phyloP scores from a whole-genome alignment of 352 stramenopile species.

The Phytophthora crassamura region DNA sequence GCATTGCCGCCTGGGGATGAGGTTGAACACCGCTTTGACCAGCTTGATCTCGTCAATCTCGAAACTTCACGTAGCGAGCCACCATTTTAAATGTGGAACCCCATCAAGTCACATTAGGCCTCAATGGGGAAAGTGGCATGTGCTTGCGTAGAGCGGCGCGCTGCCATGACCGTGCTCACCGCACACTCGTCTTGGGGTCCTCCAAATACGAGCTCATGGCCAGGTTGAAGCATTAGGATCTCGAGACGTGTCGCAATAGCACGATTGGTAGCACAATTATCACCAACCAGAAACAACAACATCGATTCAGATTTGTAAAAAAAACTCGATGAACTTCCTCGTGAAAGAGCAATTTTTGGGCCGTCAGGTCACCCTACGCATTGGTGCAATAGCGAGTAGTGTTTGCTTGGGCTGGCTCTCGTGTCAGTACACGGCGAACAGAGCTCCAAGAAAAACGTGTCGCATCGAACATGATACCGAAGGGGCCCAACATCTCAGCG shows the following conservation, averaged over 20 bases:
- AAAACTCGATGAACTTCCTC: background rate
- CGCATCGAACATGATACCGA: too few species aligned
- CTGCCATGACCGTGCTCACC: constrained; percentile 3
- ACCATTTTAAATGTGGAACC: constrained; percentile 1
- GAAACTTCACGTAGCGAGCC: constrained; percentile 12
- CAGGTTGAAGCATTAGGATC: constrained; percentile 7
- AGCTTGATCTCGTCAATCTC: constrained; percentile 7
- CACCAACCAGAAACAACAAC: background rate
- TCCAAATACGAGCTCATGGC: constrained; percentile 7
- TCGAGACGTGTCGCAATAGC: background rate
- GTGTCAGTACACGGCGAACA: background rate
- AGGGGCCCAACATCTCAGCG: background rate
- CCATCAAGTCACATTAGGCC: background rate
- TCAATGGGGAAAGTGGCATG: background rate
- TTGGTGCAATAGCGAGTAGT: background rate
- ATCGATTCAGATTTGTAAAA: background rate
- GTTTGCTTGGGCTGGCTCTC: background rate
- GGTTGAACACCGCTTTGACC: constrained; percentile 6
- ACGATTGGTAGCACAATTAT: constrained; percentile 7
- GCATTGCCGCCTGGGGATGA: constrained; percentile 2
- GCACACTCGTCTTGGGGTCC: background rate
- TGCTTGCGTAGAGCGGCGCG: background rate
- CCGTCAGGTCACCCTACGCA: background rate
- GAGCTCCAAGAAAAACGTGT: background rate
- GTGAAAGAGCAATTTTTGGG: background rate